These are phyloP conservation scores for Gossypium turneri DNA, from an alignment of 345 rosid species.

Conservation along the genomic window DNA sequence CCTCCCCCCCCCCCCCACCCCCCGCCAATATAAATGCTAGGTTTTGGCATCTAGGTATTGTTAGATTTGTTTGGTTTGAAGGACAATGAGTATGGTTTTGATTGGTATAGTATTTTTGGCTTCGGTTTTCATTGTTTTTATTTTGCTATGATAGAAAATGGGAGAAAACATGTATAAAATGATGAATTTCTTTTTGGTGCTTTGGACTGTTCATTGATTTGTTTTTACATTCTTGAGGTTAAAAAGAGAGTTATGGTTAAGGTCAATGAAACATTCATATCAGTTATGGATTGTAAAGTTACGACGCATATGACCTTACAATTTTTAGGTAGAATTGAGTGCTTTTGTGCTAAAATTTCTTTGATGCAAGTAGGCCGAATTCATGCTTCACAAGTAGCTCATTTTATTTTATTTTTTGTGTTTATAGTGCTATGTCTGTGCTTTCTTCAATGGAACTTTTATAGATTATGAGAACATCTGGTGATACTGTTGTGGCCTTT, in stretches of 20 bases:
- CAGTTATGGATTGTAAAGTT: neutral
- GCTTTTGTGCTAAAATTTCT: neutral
- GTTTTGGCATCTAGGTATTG: conserved; percentile 17
- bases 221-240: neutral
- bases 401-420: neutral
- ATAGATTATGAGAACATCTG: neutral
- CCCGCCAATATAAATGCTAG: neutral
- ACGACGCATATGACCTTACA: neutral
- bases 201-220: neutral
- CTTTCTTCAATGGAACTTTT: neutral
- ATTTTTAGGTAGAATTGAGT: neutral
- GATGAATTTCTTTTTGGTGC: neutral
- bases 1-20: no score
- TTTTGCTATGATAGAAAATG: conserved; percentile 1
- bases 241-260: neutral
- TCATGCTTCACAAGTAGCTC: neutral
- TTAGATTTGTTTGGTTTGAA: conserved; percentile 19
- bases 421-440: neutral
- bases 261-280: neutral
- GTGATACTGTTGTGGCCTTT: neutral
- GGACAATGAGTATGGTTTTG: conserved; percentile 11
- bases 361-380: neutral
- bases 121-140: conserved; percentile 2
- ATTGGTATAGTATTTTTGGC: conserved; percentile 15
- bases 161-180: neutral